Percentiles rank a stretch among this genome's conserved stretches.
phyloP scores from a whole-genome alignment of 2,329 filamentous ascomycete genomes.

The Paecilomyces formosus region DNA sequence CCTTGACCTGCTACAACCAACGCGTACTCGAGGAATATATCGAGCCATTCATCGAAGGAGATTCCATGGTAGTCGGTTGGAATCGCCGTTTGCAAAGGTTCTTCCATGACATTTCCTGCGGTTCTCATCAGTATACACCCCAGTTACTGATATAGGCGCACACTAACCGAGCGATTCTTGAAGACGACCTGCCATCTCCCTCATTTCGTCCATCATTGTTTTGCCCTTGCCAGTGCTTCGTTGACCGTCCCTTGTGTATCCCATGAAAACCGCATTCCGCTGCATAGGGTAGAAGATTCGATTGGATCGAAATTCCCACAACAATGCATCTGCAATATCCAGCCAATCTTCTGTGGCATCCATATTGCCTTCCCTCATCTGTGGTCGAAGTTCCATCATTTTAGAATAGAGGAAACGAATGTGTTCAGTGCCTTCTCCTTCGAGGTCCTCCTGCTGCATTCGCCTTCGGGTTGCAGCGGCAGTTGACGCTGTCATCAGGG shows the following conservation, averaged over 20 bases:
- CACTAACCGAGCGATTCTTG: conserved; percentile 33
- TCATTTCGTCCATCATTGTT: conserved; percentile 34
- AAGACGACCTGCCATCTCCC: conserved; percentile 37
- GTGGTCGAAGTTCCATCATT: conserved; percentile 40
- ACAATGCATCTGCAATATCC: conserved; percentile 50
- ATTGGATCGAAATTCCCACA: conserved; percentile 55
- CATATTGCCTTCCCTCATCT: conserved; percentile 42
- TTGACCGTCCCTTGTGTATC: conserved; percentile 37
- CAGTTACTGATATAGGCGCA: conserved; percentile 1
- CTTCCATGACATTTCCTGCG: conserved; percentile 16
- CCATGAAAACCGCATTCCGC: conserved; percentile 44
- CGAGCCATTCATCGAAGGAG: conserved; percentile 75
- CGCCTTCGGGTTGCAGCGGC: conserved; percentile 11
- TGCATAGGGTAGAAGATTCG: conserved; percentile 52
- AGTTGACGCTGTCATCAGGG: conserved; percentile 11
- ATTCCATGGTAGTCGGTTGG: conserved; percentile 65
- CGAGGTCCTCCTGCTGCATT: conserved; percentile 21
- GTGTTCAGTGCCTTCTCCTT: conserved; percentile 32
- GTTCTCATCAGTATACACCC: not conserved
- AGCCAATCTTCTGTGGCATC: conserved; percentile 50
- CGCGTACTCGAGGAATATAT: conserved; percentile 83
- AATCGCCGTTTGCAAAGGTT: conserved; percentile 23
- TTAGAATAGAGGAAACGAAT: conserved; percentile 39
- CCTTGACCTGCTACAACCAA: conserved; percentile 64
- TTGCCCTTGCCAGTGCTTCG: conserved; percentile 27